A percentile compares a stretch with the other conserved stretches of the same genome.
Conservation (phyloP, 805 yeast genomes). For the Teunomyces barrocoloradensis region DNA sequence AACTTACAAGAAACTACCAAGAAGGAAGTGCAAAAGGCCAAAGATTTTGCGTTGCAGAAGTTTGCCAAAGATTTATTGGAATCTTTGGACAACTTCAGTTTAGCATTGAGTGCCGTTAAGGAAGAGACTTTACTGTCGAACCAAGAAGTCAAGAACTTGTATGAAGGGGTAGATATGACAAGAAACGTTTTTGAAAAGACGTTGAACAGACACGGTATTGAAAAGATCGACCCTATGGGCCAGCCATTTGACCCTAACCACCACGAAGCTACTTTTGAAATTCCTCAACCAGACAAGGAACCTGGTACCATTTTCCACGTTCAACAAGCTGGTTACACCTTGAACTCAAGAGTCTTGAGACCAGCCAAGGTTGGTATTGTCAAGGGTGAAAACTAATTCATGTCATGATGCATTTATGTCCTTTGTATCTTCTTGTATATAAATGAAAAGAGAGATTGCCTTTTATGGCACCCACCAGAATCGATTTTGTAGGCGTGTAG, state of each 20-base stretch:
- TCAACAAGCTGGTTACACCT: slow-evolving; percentile 84
- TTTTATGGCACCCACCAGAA: too few relatives aligned
- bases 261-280: slow-evolving; percentile 91
- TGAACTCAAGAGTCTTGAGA: slow-evolving; percentile 84
- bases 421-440: slow-evolving; percentile 3
- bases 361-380: slow-evolving; percentile 97
- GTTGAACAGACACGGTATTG: slow-evolving; percentile 72
- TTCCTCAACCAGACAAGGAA: slow-evolving; percentile 82
- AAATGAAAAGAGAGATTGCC: neutral
- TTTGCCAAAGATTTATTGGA: slow-evolving; percentile 88
- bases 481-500: too few relatives aligned
- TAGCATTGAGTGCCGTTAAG: slow-evolving; percentile 73
- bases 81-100: slow-evolving; percentile 85
- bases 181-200: slow-evolving; percentile 84
- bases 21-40: slow-evolving; percentile 81
- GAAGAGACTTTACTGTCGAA: slow-evolving; percentile 58
- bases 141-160: slow-evolving; percentile 66
- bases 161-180: slow-evolving; percentile 90
- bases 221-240: slow-evolving; percentile 78
- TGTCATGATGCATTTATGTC: slow-evolving; percentile 3
- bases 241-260: slow-evolving; percentile 85
- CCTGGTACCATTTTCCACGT: slow-evolving; percentile 92
- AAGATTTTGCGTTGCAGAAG: slow-evolving; percentile 87
- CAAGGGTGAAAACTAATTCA: slow-evolving; percentile 37
- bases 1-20: slow-evolving; percentile 88